Conservation (phyloP, 73 alveolate species). For the Uronychia binucleata region DNA sequence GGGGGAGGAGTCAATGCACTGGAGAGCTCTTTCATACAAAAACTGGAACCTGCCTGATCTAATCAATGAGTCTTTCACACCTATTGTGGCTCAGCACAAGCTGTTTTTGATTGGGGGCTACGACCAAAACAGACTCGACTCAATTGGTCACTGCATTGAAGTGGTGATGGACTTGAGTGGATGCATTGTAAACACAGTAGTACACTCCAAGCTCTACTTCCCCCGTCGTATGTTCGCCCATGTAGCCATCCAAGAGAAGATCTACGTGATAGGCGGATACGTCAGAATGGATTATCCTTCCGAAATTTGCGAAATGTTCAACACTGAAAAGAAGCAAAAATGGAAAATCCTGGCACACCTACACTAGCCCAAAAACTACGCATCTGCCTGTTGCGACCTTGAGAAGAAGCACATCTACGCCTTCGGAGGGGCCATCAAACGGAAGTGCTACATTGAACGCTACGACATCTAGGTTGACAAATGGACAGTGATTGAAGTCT, state of each 20-base stretch:
- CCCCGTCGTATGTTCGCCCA: background rate
- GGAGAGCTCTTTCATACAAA: too few relatives aligned
- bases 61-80: background rate
- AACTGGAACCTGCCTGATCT: background rate
- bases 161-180: background rate
- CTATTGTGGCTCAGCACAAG: background rate
- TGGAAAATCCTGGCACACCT: background rate
- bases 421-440: background rate
- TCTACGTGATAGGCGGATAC: background rate
- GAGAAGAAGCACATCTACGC: background rate
- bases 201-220: background rate
- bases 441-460: background rate
- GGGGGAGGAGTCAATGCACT: background rate
- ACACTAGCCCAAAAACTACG: background rate
- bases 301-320: background rate
- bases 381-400: background rate
- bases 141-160: background rate
- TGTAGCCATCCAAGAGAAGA: background rate
- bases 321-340: background rate
- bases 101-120: background rate
- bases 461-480: background rate
- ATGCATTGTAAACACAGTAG: background rate
- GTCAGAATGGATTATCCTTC: background rate
- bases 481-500: background rate
- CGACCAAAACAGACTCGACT: background rate